Base-by-base conservation (phyloP, 1,139 yeast species). In the Arxiozyma bovina region DNA sequence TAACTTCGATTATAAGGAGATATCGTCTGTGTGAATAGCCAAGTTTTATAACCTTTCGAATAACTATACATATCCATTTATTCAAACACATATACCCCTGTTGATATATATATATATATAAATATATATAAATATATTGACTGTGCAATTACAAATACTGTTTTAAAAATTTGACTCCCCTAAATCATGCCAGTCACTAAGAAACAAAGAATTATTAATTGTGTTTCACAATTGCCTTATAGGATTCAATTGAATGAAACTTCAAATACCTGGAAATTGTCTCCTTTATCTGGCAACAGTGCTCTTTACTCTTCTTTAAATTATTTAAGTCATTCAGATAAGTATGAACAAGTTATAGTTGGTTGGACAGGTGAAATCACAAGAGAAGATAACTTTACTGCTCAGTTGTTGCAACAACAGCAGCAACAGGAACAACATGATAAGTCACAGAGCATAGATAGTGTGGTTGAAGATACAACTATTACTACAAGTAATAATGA, bases 301-400 rank as follows among this genome's bases (percentile, higher is more conserved):
- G 96, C 98, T 0, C 73, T 91, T 52, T 85, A 85, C 66, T 82
- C 96, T 8, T 83, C 95, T 4, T 80, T 87, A 59, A 76, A 77
- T 59, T 84, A 80, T 64, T 73, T 93, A 55, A 77, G 77, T 53
- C 50, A 61, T 42, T 81, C 81, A 48, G 79, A 90, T 0, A 80
- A 82, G 23, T 93, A 97, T 94, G 94, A 89, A 60, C 84, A 91
- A 50, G 87, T 89, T 60, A 73, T 89, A 56, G 83, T 94, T 54
- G 97, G 91, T 1, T 94, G 99, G 99, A 87, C 97, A 0, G 99
- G 99, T 30, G 98, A 90, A 70, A 75, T 90, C 38, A 53, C 69
- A 38, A 73, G 50, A 30, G 50, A 51, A 43, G 42, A 38, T 27
- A 47, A 51, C 30, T 42, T 41, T 7, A 42, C 50, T 34, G 46